These are phyloP conservation scores for Tulasnella sp. DNA, from an alignment of 768 basidiomycete species.

Conservation along the genomic window DNA sequence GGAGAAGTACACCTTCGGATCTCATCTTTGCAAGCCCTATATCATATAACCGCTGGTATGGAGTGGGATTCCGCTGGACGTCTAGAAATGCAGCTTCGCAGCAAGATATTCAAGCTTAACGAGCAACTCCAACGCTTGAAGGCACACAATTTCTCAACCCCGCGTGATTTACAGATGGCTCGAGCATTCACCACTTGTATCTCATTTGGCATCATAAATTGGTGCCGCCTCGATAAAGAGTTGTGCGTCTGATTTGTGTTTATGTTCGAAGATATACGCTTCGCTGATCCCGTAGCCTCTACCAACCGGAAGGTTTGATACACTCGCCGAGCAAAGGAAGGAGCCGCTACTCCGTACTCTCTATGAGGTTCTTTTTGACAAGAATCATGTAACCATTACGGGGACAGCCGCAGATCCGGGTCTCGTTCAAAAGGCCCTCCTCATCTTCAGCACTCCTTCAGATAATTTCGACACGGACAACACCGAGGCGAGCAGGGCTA, in stretches of 20 bases:
- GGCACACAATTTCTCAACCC: not conserved
- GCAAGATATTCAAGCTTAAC: not conserved
- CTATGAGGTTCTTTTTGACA: not conserved
- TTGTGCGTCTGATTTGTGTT: no score
- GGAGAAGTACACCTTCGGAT: not conserved
- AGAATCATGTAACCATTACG: not conserved
- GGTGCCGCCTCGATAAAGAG: not conserved
- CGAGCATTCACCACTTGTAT: not conserved
- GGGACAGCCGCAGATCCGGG: not conserved
- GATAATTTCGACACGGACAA: not conserved
- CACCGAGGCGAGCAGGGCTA: not conserved
- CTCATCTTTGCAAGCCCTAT: not conserved
- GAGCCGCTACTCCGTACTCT: not conserved
- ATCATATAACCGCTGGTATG: not conserved
- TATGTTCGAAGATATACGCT: no score
- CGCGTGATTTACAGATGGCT: not conserved
- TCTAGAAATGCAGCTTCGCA: not conserved
- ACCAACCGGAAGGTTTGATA: not conserved
- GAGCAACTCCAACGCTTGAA: not conserved
- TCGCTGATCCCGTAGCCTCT: no score
- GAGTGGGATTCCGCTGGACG: not conserved
- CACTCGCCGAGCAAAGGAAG: not conserved
- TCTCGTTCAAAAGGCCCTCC: not conserved
- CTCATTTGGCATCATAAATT: not conserved
- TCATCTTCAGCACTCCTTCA: not conserved